A percentile compares a stretch with the other conserved stretches of the same genome.
These are phyloP conservation scores for Amanita rimosa DNA, from an alignment of 768 basidiomycete genomes.

Conservation along the genomic window DNA sequence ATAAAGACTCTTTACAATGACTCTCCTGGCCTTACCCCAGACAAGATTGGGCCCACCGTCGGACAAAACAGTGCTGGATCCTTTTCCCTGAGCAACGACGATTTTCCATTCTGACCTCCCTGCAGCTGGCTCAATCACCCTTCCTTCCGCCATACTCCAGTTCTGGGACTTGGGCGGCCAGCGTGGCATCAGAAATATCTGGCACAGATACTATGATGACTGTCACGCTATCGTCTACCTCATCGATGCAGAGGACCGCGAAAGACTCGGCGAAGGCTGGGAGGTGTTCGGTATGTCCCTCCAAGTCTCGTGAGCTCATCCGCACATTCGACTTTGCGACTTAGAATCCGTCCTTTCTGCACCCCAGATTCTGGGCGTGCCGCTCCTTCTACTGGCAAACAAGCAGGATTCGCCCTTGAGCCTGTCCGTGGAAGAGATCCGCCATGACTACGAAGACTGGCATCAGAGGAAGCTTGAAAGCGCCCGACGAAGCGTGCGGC, in stretches of 20 bases:
- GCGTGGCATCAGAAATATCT: conserved; percentile 85
- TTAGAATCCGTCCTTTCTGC: conserved; percentile 78
- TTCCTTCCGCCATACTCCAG: conserved; percentile 89
- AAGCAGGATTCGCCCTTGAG: conserved; percentile 83
- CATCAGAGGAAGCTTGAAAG: conserved; percentile 66
- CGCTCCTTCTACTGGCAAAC: conserved; percentile 87
- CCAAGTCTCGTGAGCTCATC: neutral
- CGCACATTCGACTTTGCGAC: conserved; percentile 10
- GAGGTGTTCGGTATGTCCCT: conserved; percentile 79
- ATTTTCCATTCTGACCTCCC: neutral
- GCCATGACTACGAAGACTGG: conserved; percentile 85
- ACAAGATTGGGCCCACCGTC: conserved; percentile 93
- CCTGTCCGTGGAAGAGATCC: conserved; percentile 82
- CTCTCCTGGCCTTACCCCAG: conserved; percentile 75
- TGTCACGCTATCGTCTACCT: conserved; percentile 96
- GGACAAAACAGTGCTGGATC: conserved; percentile 79
- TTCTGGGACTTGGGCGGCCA: conserved; percentile 99
- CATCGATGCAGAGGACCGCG: conserved; percentile 86
- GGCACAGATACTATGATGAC: conserved; percentile 92
- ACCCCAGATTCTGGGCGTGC: conserved; percentile 83
- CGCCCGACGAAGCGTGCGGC: conserved; percentile 40
- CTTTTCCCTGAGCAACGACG: conserved; percentile 4
- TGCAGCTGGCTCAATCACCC: conserved; percentile 81
- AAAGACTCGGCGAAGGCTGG: conserved; percentile 89
- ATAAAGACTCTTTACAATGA: conserved; percentile 91